Evolutionary conservation across 495 filamentous ascomycete genomes (phyloP).

Genomic region (Massariosphaeria phaeospora): DNA sequence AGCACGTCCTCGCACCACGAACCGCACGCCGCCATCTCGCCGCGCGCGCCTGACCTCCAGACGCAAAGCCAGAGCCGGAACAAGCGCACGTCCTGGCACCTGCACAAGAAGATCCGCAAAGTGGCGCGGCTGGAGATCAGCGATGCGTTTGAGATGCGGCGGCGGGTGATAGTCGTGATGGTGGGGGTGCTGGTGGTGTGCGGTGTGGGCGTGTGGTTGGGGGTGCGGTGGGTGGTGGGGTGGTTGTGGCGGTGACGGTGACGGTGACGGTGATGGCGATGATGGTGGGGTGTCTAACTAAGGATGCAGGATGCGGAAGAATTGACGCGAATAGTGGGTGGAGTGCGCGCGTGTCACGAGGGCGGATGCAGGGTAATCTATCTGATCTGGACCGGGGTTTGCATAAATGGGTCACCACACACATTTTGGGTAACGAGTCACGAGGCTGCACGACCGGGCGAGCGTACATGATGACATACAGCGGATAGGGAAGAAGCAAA

Average conservation of each 20-base stretch:
- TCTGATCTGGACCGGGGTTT: background rate
- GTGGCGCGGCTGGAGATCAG: conserved; percentile 36
- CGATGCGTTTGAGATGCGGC: conserved; percentile 39
- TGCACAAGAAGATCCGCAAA: conserved; percentile 39
- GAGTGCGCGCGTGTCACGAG: too few species aligned
- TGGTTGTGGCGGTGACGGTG: conserved; percentile 3
- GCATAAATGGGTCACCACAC: background rate
- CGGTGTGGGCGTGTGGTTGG: conserved; percentile 16
- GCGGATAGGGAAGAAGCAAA: too few species aligned
- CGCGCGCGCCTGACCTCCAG: background rate
- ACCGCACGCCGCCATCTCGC: background rate
- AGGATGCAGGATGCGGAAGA: background rate
- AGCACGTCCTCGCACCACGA: conserved; percentile 5
- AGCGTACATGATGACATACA: too few species aligned
- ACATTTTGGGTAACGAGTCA: background rate
- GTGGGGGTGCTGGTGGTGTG: background rate
- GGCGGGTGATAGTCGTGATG: conserved; percentile 31
- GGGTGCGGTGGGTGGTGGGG: conserved; percentile 19
- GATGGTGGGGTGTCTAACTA: too few species aligned
- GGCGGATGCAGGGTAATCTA: conserved; percentile 5
- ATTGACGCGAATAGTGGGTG: too few species aligned
- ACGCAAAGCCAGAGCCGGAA: background rate
- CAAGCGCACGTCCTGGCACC: conserved; percentile 31
- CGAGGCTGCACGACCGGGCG: too few species aligned
- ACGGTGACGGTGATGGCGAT: background rate